These are phyloP conservation scores for Fomitopsis serialis DNA, from an alignment of 768 basidiomycete genomes.

Conservation along the genomic window DNA sequence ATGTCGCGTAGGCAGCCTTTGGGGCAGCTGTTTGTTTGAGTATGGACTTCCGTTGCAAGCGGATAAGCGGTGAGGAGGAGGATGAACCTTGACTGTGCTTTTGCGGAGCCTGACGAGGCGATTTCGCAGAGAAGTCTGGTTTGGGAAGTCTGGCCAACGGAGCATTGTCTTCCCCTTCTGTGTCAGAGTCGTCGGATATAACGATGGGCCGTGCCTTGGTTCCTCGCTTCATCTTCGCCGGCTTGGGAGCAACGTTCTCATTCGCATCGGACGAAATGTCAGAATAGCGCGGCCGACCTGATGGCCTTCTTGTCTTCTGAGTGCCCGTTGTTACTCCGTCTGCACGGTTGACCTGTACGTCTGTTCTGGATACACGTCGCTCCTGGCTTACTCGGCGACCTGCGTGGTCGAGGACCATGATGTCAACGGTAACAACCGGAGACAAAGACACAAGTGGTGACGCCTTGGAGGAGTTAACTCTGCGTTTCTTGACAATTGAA, in stretches of 20 bases:
- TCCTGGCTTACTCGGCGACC: conserved; percentile 59
- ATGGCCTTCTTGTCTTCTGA: neutral
- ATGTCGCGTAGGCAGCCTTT: neutral
- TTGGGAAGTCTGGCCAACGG: conserved; percentile 4
- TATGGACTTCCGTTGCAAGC: neutral
- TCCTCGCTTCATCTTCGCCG: neutral
- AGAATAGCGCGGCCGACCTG: neutral
- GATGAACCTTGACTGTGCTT: neutral
- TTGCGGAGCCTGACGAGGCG: neutral
- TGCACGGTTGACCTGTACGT: conserved; percentile 31
- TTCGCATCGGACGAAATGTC: neutral
- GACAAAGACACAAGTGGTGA: conserved; percentile 30
- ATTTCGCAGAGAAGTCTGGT: neutral
- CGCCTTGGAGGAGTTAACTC: conserved; percentile 8
- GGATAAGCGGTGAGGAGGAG: neutral
- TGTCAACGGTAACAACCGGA: conserved; percentile 59
- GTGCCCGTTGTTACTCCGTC: conserved; percentile 5
- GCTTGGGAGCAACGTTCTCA: neutral
- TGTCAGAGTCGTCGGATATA: conserved; percentile 45
- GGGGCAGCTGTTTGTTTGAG: neutral
- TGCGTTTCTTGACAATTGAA: conserved; percentile 18
- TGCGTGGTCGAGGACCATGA: conserved; percentile 56
- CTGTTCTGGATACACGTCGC: conserved; percentile 47
- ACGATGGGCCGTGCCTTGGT: conserved; percentile 18
- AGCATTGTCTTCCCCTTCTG: conserved; percentile 18